Evolutionary conservation across 1,284 basidiomycete genomes (phyloP).

Genomic region (Sporisorium exsertum): DNA sequence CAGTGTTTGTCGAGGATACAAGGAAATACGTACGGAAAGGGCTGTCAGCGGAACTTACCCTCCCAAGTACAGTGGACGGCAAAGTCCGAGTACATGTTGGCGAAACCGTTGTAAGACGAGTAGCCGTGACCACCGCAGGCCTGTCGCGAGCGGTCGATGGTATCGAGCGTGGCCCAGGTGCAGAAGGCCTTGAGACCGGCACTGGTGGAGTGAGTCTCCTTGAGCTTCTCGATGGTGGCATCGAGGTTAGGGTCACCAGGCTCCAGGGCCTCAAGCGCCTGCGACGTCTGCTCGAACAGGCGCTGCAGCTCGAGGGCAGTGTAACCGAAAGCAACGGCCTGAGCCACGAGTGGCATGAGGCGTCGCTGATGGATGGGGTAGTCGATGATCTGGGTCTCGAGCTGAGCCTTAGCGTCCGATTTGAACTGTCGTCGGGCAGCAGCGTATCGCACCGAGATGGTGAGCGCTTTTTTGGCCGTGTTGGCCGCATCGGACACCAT

Average conservation of each 20-base stretch:
- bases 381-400: conserved; percentile 74
- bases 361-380: conserved; percentile 76
- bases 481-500: conserved; percentile 74
- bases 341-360: conserved; percentile 74
- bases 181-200: conserved; percentile 76
- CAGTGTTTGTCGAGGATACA: no score
- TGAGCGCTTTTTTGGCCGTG: conserved; percentile 73
- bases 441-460: conserved; percentile 74
- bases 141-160: conserved; percentile 74
- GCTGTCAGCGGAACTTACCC: no score
- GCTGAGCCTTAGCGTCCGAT: conserved; percentile 58
- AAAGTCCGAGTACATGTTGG: conserved; percentile 73
- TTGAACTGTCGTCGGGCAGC: conserved; percentile 74
- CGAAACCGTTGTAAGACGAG: conserved; percentile 74
- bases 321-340: conserved; percentile 74
- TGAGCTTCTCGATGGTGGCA: conserved; percentile 72
- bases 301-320: conserved; percentile 71
- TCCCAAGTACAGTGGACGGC: conserved; percentile 73
- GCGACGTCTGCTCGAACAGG: conserved; percentile 71
- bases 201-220: conserved; percentile 75
- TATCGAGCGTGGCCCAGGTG: conserved; percentile 74
- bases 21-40: no score
- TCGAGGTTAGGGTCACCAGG: conserved; percentile 69
- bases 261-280: conserved; percentile 73
- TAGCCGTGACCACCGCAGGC: conserved; percentile 75